Evolutionary conservation across 805 yeast species (phyloP).

Genomic region (Millerago galiae): DNA sequence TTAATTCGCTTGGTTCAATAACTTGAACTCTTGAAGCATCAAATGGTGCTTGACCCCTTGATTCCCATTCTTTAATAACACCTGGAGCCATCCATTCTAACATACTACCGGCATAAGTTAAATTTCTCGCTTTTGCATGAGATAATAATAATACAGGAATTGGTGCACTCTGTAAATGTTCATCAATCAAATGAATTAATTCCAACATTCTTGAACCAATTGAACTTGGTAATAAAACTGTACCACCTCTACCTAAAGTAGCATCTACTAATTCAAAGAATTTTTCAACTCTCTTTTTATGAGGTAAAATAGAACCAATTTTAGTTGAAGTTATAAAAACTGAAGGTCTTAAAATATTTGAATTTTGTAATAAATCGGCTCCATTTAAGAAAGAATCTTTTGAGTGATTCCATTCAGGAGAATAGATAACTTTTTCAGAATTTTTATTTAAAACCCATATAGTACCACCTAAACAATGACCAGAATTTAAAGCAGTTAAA

Average conservation of each 20-base stretch:
- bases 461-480: slow-evolving; percentile 91
- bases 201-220: slow-evolving; percentile 79
- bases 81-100: slow-evolving; percentile 93
- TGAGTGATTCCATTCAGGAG: slow-evolving; percentile 94
- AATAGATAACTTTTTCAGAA: slow-evolving; percentile 77
- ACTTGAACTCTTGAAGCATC: slow-evolving; percentile 61
- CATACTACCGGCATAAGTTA: slow-evolving; percentile 82
- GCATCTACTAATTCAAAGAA: slow-evolving; percentile 59
- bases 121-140: slow-evolving; percentile 68
- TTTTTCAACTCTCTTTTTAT: slow-evolving; percentile 55
- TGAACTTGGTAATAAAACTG: slow-evolving; percentile 77
- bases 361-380: slow-evolving; percentile 53
- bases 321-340: slow-evolving; percentile 72
- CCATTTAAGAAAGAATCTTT: slow-evolving; percentile 78
- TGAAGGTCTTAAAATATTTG: slow-evolving; percentile 71
- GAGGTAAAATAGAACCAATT: slow-evolving; percentile 57
- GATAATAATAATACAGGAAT: slow-evolving; percentile 75
- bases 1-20: slow-evolving; percentile 49
- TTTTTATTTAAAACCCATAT: slow-evolving; percentile 75
- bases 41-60: slow-evolving; percentile 67
- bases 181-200: slow-evolving; percentile 65
- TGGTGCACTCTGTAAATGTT: slow-evolving; percentile 40
- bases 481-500: slow-evolving; percentile 82
- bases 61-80: slow-evolving; percentile 83
- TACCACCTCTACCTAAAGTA: slow-evolving; percentile 67